Evolutionary conservation across 768 basidiomycete species (phyloP).

Genomic region (Auricularia sp.): DNA sequence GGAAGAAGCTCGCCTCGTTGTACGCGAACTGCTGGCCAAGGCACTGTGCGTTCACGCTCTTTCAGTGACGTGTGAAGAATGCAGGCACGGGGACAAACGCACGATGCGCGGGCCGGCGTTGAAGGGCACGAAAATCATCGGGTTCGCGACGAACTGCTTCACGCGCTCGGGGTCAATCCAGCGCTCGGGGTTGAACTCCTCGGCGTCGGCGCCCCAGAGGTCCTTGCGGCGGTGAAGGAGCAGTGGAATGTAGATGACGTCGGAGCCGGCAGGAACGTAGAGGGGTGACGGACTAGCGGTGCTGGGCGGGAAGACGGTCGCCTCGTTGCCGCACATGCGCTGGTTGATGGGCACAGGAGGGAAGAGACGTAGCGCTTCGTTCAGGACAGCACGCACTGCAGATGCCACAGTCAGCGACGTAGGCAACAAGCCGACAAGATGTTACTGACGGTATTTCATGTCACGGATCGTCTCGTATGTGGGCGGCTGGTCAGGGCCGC

Average conservation of each 20-base stretch:
- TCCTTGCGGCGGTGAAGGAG: constrained; percentile 56
- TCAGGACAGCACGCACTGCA: constrained; percentile 63
- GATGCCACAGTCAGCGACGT: not conserved
- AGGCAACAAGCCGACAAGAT: constrained; percentile 14
- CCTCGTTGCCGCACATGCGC: constrained; percentile 42
- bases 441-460: constrained; percentile 49
- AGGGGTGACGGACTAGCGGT: constrained; percentile 22
- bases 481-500: constrained; percentile 38
- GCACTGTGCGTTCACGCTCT: constrained; percentile 33
- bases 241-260: constrained; percentile 50
- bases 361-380: constrained; percentile 69
- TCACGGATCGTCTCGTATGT: constrained; percentile 47
- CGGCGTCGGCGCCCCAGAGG: constrained; percentile 68
- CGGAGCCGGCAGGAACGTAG: constrained; percentile 50
- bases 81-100: constrained; percentile 9
- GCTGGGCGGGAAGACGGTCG: constrained; percentile 43
- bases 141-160: constrained; percentile 42
- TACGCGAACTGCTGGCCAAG: constrained; percentile 67
- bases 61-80: not conserved
- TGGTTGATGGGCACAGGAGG: constrained; percentile 71
- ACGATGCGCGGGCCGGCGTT: constrained; percentile 57
- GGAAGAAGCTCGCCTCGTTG: constrained; percentile 66
- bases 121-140: constrained; percentile 65
- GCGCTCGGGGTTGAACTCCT: constrained; percentile 68
- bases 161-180: constrained; percentile 59